Evolutionary conservation across 305 asterid genomes (phyloP).

Genomic region (Fraxinus ornus): DNA sequence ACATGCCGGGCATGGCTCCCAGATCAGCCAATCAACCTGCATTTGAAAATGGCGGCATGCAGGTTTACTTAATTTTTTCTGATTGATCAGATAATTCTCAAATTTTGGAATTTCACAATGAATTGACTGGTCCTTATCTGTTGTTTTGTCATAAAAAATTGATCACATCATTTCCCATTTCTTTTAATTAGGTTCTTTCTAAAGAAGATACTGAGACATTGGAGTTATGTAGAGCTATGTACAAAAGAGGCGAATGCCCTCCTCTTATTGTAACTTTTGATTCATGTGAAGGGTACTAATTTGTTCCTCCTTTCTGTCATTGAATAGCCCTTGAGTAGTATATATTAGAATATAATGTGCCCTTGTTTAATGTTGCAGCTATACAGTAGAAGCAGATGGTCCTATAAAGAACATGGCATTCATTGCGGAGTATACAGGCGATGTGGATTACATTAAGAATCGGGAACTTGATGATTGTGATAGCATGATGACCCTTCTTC

Average conservation of each 20-base stretch:
- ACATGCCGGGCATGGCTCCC: constrained; percentile 66
- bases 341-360: constrained; percentile 6
- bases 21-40: constrained; percentile 61
- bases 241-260: constrained; percentile 62
- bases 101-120: not conserved
- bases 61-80: constrained; percentile 41
- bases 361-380: constrained; percentile 46
- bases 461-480: constrained; percentile 77
- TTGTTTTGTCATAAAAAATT: not conserved
- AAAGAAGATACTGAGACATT: constrained; percentile 68
- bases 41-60: constrained; percentile 82
- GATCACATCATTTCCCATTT: not conserved
- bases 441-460: constrained; percentile 69
- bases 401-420: constrained; percentile 75
- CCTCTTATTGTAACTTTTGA: constrained; percentile 77
- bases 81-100: not conserved
- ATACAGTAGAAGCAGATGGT: constrained; percentile 81
- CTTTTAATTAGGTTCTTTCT: constrained; percentile 51
- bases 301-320: not conserved
- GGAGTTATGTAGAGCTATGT: constrained; percentile 55
- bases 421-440: constrained; percentile 76
- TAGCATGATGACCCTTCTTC: constrained; percentile 82
- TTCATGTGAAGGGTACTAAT: constrained; percentile 71
- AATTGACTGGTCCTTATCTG: not conserved
- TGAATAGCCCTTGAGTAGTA: not conserved